Evolutionary conservation across 192 early-diverging fungal genomes (phyloP), one percentile per base, ranked within the genome.

Genomic region (Podila horticola): DNA sequence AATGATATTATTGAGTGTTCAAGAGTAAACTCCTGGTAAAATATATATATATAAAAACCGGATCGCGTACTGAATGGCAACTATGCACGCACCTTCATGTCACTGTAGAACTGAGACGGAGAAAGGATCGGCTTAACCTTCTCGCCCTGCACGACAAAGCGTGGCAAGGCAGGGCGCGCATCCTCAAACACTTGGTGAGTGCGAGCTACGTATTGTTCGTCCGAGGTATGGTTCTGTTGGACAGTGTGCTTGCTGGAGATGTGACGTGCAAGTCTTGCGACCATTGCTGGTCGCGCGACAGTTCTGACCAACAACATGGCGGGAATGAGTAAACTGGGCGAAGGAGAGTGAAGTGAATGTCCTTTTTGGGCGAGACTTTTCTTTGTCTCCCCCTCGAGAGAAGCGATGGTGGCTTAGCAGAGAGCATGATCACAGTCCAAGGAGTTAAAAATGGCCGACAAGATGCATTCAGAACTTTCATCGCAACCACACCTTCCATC

Each of bases 1-100:
- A 45, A 8, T 17, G 15, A 12, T 10, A 41, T 1, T 45, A 45
- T 45, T 45, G 41, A 45, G 15, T 45, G 15, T 45, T 10, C 11
- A 45, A 13, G 12, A 13, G 38, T 41, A 3, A 13, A 13, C 11
- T 13, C 38, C 12, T 12, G 38, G 13, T 17, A 17, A 45, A 31
- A 69, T 88, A 92, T 61, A 94, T 92, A 13, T 75, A 79, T 30
- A 71, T 60, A 11, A n/a, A 90, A 91, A 3, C 49, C 34, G 34
- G 4, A 36, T 19, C 17, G 15, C n/a, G 45, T 64, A n/a, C 41
- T 26, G 1, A 20, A 5, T 24, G 7, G 12, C 13, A 34, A 26
- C 20, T 55, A 57, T 34, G 19, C 29, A 29, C 24, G 29, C 74
- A 88, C 88, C 75, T 88, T 90, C 51, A 90, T 62, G 24, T 86